Conservation (phyloP, 1,139 yeast genomes). For the Hansenula sp. region DNA sequence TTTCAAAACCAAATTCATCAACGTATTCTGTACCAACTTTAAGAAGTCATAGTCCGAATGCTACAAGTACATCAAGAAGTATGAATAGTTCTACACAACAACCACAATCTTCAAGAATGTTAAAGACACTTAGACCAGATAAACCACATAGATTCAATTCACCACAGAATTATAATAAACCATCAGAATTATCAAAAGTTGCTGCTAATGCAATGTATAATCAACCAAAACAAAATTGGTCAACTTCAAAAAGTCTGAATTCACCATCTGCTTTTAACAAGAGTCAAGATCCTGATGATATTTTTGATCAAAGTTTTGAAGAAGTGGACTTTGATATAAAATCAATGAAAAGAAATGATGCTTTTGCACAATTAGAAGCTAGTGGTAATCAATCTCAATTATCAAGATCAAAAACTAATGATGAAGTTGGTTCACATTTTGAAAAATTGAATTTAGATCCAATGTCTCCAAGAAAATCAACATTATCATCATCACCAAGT, state of each 20-base stretch:
- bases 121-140: conserved; percentile 25
- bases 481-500: neutral
- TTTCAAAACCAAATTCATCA: conserved; percentile 4
- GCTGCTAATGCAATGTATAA: conserved; percentile 48
- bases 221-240: conserved; percentile 26
- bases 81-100: conserved; percentile 9
- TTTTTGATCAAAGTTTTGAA: conserved; percentile 21
- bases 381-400: conserved; percentile 18
- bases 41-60: conserved; percentile 17
- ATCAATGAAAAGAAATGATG: conserved; percentile 26
- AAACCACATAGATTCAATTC: conserved; percentile 15
- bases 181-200: conserved; percentile 31
- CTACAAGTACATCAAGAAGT: conserved; percentile 13
- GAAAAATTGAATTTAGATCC: conserved; percentile 2
- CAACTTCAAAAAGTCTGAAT: conserved; percentile 29
- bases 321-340: conserved; percentile 20
- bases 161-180: conserved; percentile 20
- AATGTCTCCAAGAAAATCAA: neutral
- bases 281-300: conserved; percentile 8
- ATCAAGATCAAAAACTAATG: conserved; percentile 11
- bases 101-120: conserved; percentile 14
- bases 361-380: conserved; percentile 30
- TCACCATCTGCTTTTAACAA: conserved; percentile 4
- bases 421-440: conserved; percentile 1
- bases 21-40: conserved; percentile 22